phyloP scores from a whole-genome alignment of 345 rosid species.

The Eucalyptus marginata region DNA sequence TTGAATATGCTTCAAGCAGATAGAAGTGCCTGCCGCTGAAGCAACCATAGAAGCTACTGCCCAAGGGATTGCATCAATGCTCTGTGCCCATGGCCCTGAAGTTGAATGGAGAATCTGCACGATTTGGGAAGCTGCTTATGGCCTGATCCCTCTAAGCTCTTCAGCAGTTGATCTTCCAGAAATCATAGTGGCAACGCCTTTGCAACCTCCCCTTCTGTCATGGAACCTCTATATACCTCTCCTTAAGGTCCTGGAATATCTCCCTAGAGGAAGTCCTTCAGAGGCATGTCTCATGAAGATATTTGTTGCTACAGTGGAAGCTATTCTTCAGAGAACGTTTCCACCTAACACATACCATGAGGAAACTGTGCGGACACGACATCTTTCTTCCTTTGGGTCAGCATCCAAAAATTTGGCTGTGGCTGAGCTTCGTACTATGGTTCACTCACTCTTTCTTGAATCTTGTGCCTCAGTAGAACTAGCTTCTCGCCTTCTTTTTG shows the following conservation, averaged over 20 bases:
- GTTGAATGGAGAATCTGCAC: slow-evolving; percentile 99
- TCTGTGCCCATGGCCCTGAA: slow-evolving; percentile 98
- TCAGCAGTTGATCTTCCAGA: slow-evolving; percentile 98
- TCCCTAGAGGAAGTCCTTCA: slow-evolving; percentile 96
- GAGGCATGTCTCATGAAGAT: slow-evolving; percentile 98
- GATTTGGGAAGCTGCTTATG: slow-evolving; percentile 99
- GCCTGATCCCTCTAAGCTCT: slow-evolving; percentile 86
- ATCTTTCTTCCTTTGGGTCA: slow-evolving; percentile 37
- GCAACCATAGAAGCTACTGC: slow-evolving; percentile 99
- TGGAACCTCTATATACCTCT: slow-evolving; percentile 97
- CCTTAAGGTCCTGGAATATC: slow-evolving; percentile 94
- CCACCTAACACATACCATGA: slow-evolving; percentile 55
- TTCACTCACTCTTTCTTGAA: slow-evolving; percentile 88
- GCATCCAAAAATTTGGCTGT: slow-evolving; percentile 82
- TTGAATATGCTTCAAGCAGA: slow-evolving; percentile 21
- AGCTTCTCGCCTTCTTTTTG: slow-evolving; percentile 89
- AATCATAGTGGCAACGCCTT: slow-evolving; percentile 82
- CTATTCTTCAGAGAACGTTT: slow-evolving; percentile 81
- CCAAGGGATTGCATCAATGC: slow-evolving; percentile 99
- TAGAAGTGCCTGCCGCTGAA: slow-evolving; percentile 94
- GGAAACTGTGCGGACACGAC: slow-evolving; percentile 37
- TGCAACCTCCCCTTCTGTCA: slow-evolving; percentile 85
- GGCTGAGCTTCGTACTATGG: slow-evolving; percentile 97
- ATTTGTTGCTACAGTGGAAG: slow-evolving; percentile 93
- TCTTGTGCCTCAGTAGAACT: slow-evolving; percentile 87